Evolutionary conservation across 1,139 yeast species (phyloP).

Genomic region (Blastobotrys petasosporus): DNA sequence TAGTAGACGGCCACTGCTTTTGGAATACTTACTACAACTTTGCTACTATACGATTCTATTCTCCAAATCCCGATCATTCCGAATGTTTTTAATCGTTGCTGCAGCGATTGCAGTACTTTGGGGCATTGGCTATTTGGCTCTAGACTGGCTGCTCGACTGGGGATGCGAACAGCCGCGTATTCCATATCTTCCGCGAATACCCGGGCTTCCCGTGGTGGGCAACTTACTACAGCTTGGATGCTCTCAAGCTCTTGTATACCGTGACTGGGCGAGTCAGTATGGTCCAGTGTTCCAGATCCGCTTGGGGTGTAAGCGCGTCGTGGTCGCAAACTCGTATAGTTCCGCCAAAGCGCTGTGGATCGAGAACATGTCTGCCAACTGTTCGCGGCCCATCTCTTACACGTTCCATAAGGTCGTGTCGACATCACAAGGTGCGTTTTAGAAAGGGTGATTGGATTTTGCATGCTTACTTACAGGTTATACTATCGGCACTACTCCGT

Average conservation of each 20-base stretch:
- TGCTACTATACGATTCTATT: no score
- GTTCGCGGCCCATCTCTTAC: slow-evolving; percentile 61
- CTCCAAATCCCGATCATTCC: no score
- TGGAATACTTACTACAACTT: no score
- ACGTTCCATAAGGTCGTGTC: slow-evolving; percentile 68
- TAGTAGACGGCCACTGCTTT: no score
- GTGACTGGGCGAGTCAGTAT: slow-evolving; percentile 43
- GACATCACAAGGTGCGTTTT: slow-evolving; percentile 37
- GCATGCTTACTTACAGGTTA: no score
- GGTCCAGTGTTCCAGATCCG: slow-evolving; percentile 56
- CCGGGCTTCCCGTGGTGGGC: slow-evolving; percentile 49
- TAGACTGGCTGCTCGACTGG: slow-evolving; percentile 13
- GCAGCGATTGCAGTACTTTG: not conserved
- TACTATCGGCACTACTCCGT: slow-evolving; percentile 76
- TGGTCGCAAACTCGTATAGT: slow-evolving; percentile 60
- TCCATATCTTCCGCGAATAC: slow-evolving; percentile 39
- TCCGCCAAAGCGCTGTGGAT: slow-evolving; percentile 53
- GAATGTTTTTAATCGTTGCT: not conserved
- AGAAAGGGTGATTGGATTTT: no score
- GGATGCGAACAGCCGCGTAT: slow-evolving; percentile 23
- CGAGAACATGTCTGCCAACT: slow-evolving; percentile 46
- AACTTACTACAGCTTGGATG: slow-evolving; percentile 43
- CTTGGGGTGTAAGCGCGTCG: slow-evolving; percentile 50
- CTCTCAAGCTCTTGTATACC: slow-evolving; percentile 49
- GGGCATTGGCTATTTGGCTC: not conserved